Percentiles rank a stretch among this genome's conserved stretches.
Conservation (phyloP, 345 rosid genomes). For the Brassica carinata region DNA sequence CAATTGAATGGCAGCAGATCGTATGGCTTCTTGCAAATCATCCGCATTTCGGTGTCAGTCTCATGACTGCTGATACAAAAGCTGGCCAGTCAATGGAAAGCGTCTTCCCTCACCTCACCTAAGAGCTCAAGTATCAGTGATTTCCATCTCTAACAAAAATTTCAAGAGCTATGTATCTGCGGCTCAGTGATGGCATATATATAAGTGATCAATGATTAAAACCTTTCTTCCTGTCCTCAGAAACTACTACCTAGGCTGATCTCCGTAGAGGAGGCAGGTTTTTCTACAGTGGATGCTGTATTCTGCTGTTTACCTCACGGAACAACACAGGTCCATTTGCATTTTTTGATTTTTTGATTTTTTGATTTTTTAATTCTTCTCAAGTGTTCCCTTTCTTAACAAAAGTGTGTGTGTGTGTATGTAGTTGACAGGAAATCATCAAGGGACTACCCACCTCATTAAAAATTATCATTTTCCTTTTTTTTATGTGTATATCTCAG, state of each 20-base stretch:
- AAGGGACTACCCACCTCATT: too few species aligned
- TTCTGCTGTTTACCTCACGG: constrained; percentile 62
- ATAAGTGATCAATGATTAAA: neutral
- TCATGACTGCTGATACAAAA: constrained; percentile 97
- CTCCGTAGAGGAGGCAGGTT: constrained; percentile 75
- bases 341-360: too few species aligned
- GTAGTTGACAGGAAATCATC: too few species aligned
- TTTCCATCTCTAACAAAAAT: neutral
- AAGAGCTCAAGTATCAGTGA: constrained; percentile 54
- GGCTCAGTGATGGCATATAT: too few species aligned
- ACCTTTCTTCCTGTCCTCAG: constrained; percentile 42
- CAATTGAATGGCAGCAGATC: constrained; percentile 44
- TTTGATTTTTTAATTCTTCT: too few species aligned
- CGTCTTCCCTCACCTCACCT: constrained; percentile 67
- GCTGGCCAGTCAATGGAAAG: constrained; percentile 85
- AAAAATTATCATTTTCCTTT: too few species aligned
- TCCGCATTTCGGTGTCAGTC: constrained; percentile 49
- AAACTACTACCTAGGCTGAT: constrained; percentile 60
- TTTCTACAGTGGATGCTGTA: constrained; percentile 78
- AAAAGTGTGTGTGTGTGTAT: too few species aligned
- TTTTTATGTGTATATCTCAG: too few species aligned
- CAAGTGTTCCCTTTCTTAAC: too few species aligned
- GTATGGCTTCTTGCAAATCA: constrained; percentile 74
- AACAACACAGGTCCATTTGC: constrained; percentile 60
- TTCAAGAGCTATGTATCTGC: neutral